Conservation (phyloP, 345 rosid genomes). For the Garcia nutans region DNA sequence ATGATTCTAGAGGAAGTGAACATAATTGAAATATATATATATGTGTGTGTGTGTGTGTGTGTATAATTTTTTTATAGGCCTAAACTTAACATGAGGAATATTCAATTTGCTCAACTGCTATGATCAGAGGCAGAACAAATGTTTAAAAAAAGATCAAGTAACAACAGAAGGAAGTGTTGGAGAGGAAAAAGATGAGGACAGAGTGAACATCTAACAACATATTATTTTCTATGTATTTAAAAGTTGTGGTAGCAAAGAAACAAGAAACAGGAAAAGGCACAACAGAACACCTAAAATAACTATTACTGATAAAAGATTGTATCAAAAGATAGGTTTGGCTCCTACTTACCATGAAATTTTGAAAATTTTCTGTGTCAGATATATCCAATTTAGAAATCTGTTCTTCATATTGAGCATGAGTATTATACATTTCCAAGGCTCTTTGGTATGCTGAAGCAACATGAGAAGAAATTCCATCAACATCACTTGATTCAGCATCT, state of each 20-base stretch:
- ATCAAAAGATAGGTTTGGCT: background rate
- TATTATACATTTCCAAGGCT: conserved; percentile 67
- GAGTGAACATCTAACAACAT: background rate
- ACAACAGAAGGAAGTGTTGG: background rate
- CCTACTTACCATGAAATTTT: conserved; percentile 59
- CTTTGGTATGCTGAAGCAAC: conserved; percentile 67
- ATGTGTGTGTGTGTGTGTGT: no score
- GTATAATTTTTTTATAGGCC: no score
- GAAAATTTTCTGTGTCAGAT: conserved; percentile 66
- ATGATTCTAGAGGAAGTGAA: no score
- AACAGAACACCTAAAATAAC: background rate
- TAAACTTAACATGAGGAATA: background rate
- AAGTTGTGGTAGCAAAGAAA: background rate
- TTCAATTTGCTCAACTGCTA: background rate
- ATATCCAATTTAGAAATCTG: conserved; percentile 51
- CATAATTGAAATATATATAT: no score
- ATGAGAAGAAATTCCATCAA: conserved; percentile 55
- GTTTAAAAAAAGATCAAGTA: background rate
- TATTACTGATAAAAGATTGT: background rate
- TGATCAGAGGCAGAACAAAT: background rate
- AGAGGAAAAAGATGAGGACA: background rate
- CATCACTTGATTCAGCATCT: conserved; percentile 53
- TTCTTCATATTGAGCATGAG: conserved; percentile 69
- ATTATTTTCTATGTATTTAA: background rate
- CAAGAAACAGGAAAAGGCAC: background rate